phyloP scores from a whole-genome alignment of 2,329 filamentous ascomycete species.

The Fusarium sp. region DNA sequence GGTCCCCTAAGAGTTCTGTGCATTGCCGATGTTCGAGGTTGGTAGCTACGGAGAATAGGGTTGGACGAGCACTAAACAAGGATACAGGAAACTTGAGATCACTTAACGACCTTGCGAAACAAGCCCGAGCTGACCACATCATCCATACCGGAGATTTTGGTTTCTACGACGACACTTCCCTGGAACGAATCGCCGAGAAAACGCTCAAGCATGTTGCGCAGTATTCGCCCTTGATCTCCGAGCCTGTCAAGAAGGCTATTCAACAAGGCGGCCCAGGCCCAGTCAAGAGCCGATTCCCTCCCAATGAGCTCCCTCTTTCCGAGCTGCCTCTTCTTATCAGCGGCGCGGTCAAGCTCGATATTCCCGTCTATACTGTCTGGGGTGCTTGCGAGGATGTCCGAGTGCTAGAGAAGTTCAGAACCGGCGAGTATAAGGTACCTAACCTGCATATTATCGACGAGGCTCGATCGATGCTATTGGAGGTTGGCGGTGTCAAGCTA shows the following conservation, averaged over 20 bases:
- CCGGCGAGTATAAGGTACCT: constrained; percentile 95
- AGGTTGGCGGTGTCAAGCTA: constrained; percentile 95
- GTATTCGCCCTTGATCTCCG: constrained; percentile 93
- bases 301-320: constrained; percentile 88
- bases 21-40: constrained; percentile 80
- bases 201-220: constrained; percentile 98
- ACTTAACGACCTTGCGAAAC: constrained; percentile 94
- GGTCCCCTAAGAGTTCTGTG: constrained; percentile 76
- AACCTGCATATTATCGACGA: constrained; percentile 99
- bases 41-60: constrained; percentile 35
- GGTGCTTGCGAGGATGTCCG: constrained; percentile 98
- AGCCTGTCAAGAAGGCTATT: constrained; percentile 77
- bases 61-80: constrained; percentile 30
- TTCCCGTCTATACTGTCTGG: constrained; percentile 99
- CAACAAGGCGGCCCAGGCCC: constrained; percentile 76
- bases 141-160: constrained; percentile 99
- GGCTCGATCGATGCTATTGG: constrained; percentile 93
- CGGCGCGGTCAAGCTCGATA: constrained; percentile 89
- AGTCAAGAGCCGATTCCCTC: constrained; percentile 86
- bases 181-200: constrained; percentile 98
- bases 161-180: constrained; percentile 96
- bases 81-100: constrained; percentile 88
- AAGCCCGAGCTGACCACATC: constrained; percentile 95
- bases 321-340: constrained; percentile 90
- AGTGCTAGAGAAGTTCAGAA: constrained; percentile 96